Percentiles rank a stretch among this genome's conserved stretches.
These are phyloP conservation scores for Kurtzmaniella quercitrusa DNA, from an alignment of 1,139 yeast genomes.

Conservation along the genomic window DNA sequence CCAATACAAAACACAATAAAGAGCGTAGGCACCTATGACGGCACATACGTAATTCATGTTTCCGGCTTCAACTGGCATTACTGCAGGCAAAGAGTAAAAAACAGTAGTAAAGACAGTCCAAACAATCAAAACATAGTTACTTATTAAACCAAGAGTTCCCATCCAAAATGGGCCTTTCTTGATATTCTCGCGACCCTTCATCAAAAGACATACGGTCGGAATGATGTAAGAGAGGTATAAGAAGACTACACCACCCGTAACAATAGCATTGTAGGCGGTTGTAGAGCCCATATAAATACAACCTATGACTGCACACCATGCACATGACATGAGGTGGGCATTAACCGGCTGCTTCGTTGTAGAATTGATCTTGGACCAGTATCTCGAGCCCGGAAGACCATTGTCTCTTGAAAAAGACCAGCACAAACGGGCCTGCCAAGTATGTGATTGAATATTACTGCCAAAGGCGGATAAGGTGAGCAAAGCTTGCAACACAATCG, in stretches of 20 bases:
- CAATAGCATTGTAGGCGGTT: conserved; percentile 46
- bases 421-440: conserved; percentile 55
- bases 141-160: conserved; percentile 56
- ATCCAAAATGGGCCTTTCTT: conserved; percentile 62
- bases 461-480: conserved; percentile 26
- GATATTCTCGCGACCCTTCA: conserved; percentile 55
- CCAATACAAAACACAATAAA: conserved; percentile 31
- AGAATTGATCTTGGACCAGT: conserved; percentile 38
- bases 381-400: conserved; percentile 41
- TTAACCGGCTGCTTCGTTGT: conserved; percentile 42
- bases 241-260: conserved; percentile 38
- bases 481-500: conserved; percentile 33
- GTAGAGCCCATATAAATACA: conserved; percentile 37
- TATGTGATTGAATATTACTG: background rate
- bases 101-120: conserved; percentile 65
- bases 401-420: conserved; percentile 80
- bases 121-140: conserved; percentile 49
- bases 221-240: conserved; percentile 39
- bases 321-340: conserved; percentile 42
- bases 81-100: conserved; percentile 62
- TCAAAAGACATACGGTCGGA: conserved; percentile 45
- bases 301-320: conserved; percentile 18
- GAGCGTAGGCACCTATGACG: conserved; percentile 39
- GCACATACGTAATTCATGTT: conserved; percentile 60
- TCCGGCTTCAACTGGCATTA: conserved; percentile 52